phyloP scores from a whole-genome alignment of 805 yeast species.

The Yamadazyma sp. region DNA sequence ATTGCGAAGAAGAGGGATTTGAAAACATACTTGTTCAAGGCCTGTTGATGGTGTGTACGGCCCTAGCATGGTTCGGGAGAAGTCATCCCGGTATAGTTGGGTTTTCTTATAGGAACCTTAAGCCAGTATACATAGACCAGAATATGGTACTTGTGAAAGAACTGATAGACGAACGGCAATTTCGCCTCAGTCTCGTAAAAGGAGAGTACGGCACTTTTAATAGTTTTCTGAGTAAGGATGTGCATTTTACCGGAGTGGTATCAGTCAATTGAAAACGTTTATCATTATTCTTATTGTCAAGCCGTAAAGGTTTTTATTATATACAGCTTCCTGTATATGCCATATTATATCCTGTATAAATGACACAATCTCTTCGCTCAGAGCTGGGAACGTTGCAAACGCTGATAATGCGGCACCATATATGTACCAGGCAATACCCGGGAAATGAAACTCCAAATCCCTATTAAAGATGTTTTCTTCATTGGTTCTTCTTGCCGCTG shows the following conservation, averaged over 20 bases:
- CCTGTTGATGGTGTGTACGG: conserved; percentile 66
- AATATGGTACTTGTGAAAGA: neutral
- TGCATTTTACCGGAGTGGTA: conserved; percentile 1
- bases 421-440: no score
- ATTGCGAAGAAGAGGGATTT: conserved; percentile 61
- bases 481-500: conserved; percentile 4
- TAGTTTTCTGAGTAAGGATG: neutral
- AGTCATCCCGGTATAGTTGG: conserved; percentile 1
- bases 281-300: no score
- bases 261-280: conserved; percentile 1
- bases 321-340: no score
- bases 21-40: conserved; percentile 73
- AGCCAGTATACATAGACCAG: conserved; percentile 4
- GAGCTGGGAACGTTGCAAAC: no score
- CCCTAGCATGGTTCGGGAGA: conserved; percentile 50
- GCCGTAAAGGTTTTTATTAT: no score
- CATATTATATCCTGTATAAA: no score
- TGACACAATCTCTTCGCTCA: no score
- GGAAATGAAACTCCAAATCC: no score
- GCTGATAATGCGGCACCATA: no score
- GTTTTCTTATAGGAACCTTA: conserved; percentile 4
- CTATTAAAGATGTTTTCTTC: conserved; percentile 2
- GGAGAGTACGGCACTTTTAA: neutral
- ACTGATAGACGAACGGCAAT: neutral
- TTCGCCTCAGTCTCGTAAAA: neutral